A percentile compares a stretch with the other conserved stretches of the same genome.
Evolutionary conservation across 2,329 filamentous ascomycete species (phyloP).

Genomic region (Annulohypoxylon truncatum): DNA sequence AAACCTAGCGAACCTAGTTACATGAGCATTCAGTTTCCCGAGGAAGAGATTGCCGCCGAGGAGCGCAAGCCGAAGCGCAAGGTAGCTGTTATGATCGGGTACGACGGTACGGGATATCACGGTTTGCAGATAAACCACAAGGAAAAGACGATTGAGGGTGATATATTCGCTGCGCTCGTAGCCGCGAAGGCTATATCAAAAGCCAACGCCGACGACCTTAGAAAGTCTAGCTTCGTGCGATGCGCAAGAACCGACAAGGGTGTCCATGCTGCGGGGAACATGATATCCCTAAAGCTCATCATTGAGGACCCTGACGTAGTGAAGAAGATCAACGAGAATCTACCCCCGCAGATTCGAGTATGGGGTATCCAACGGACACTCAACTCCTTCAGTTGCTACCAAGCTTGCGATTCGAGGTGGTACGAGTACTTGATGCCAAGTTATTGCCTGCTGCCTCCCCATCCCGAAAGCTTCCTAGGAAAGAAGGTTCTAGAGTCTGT

Average conservation of each 20-base stretch:
- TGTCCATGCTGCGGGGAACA: conserved; percentile 94
- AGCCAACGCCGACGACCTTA: conserved; percentile 94
- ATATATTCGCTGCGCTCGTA: conserved; percentile 92
- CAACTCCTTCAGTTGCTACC: conserved; percentile 93
- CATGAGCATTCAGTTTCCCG: conserved; percentile 66
- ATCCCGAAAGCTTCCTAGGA: conserved; percentile 86
- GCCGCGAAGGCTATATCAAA: conserved; percentile 94
- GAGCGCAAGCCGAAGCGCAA: conserved; percentile 92
- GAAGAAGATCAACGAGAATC: conserved; percentile 86
- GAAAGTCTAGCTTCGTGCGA: conserved; percentile 92
- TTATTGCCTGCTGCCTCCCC: conserved; percentile 90
- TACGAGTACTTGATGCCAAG: conserved; percentile 98
- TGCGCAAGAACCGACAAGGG: conserved; percentile 98
- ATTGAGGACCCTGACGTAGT: conserved; percentile 91
- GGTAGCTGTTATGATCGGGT: conserved; percentile 94
- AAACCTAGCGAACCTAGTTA: conserved; percentile 61
- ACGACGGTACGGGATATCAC: conserved; percentile 95
- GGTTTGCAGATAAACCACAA: conserved; percentile 90
- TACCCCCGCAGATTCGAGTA: conserved; percentile 89
- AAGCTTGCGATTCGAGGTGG: conserved; percentile 92
- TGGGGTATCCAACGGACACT: conserved; percentile 94
- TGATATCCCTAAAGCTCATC: conserved; percentile 95
- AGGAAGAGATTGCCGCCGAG: conserved; percentile 90
- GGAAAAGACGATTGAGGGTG: conserved; percentile 95
- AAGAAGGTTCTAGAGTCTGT: conserved; percentile 84